Conservation (phyloP, 225 moss, liverwort and hornwort species). For the Sphagnum tenellum region DNA sequence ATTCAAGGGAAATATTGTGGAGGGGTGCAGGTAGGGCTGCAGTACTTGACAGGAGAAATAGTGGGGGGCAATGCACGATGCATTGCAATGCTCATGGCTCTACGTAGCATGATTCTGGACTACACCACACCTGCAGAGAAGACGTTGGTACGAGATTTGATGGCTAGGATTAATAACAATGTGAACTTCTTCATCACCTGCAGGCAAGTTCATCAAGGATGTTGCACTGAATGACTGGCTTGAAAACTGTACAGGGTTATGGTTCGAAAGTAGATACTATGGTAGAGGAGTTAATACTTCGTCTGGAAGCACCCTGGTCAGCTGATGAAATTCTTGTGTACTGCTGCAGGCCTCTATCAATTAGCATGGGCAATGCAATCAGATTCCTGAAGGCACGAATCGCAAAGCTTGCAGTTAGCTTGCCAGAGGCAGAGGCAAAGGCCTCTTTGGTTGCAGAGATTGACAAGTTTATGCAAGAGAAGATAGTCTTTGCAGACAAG, state of each 20-base stretch:
- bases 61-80: slow-evolving; percentile 91
- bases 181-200: slow-evolving; percentile 89
- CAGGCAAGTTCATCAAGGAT: slow-evolving; percentile 17
- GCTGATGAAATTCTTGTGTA: neutral
- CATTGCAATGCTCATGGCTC: slow-evolving; percentile 81
- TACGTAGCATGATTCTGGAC: slow-evolving; percentile 77
- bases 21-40: slow-evolving; percentile 59
- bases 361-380: slow-evolving; percentile 98
- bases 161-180: slow-evolving; percentile 77
- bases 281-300: too few relatives aligned
- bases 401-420: slow-evolving; percentile 40
- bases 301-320: too few relatives aligned
- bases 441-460: slow-evolving; percentile 65
- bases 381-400: slow-evolving; percentile 77
- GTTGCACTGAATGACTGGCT: too few relatives aligned
- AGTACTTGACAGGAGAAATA: slow-evolving; percentile 79
- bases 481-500: slow-evolving; percentile 83
- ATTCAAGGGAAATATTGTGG: neutral
- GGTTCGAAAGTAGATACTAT: too few relatives aligned
- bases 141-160: slow-evolving; percentile 68
- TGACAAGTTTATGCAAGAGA: slow-evolving; percentile 72
- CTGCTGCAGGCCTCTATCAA: slow-evolving; percentile 68
- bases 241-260: too few relatives aligned
- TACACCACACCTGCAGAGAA: slow-evolving; percentile 82
- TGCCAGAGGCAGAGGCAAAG: slow-evolving; percentile 73